phyloP scores from a whole-genome alignment of 192 early-diverging fungal genomes.

The Pilaira anomala region DNA sequence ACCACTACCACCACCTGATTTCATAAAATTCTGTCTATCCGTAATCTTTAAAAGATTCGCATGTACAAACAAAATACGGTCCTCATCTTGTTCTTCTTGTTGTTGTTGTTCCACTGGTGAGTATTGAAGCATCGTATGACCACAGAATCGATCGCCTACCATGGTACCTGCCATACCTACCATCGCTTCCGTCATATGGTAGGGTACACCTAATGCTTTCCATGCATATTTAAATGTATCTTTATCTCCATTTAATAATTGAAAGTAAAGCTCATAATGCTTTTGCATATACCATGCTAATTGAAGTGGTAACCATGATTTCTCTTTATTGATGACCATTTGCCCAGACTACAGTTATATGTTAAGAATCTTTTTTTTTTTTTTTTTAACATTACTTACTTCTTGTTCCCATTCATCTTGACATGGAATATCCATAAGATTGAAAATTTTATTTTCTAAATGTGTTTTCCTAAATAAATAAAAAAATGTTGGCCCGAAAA shows the following conservation, averaged over 20 bases:
- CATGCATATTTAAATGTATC: constrained; percentile 39
- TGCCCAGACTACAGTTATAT: constrained; percentile 35
- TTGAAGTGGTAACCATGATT: constrained; percentile 33
- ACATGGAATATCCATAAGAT: constrained; percentile 32
- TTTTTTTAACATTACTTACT: too few relatives aligned
- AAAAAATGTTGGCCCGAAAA: not conserved
- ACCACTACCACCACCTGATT: not conserved
- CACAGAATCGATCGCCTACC: constrained; percentile 29
- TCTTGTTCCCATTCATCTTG: constrained; percentile 43
- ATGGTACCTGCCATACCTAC: constrained; percentile 33
- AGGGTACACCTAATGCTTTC: constrained; percentile 25
- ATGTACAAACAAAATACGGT: constrained; percentile 31
- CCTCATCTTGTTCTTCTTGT: constrained; percentile 7
- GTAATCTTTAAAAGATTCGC: constrained; percentile 37
- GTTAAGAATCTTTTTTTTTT: too few relatives aligned
- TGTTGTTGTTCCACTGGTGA: not conserved
- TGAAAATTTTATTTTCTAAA: constrained; percentile 38
- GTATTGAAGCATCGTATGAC: constrained; percentile 36
- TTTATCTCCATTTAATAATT: constrained; percentile 40
- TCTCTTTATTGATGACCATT: constrained; percentile 33
- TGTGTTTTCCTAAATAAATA: constrained; percentile 31
- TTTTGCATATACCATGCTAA: constrained; percentile 36
- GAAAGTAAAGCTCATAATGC: constrained; percentile 33
- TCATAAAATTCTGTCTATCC: constrained; percentile 18
- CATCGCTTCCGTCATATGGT: constrained; percentile 23